phyloP scores from a whole-genome alignment of 192 early-diverging fungal genomes.

The Backusella morwellensis region DNA sequence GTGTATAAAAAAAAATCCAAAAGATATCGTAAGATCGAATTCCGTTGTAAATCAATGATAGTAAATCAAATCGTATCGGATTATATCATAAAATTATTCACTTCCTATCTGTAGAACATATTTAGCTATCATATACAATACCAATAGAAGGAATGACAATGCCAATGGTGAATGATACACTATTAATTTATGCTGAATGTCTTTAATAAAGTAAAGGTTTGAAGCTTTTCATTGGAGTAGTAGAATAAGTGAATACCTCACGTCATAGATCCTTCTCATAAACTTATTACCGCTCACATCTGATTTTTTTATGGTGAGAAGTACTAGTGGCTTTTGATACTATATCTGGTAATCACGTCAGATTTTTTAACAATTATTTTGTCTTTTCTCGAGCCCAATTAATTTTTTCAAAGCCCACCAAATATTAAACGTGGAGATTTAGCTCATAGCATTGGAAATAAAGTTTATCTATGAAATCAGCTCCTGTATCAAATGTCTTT shows the following conservation, averaged over 20 bases:
- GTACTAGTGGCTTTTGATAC: neutral
- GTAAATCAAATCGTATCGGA: neutral
- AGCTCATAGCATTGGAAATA: neutral
- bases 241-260: too few species aligned
- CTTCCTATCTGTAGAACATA: neutral
- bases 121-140: neutral
- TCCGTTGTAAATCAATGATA: neutral
- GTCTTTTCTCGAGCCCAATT: neutral
- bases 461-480: neutral
- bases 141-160: neutral
- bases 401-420: neutral
- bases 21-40: neutral
- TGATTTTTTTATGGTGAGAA: too few species aligned
- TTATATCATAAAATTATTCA: neutral
- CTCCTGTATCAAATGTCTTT: neutral
- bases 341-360: neutral
- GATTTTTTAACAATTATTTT: neutral
- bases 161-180: too few species aligned
- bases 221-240: too few species aligned
- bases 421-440: neutral
- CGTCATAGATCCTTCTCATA: too few species aligned
- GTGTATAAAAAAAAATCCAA: neutral
- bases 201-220: neutral
- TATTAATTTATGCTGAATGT: neutral
- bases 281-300: too few species aligned